These are phyloP conservation scores for Monosporozyma yasuniensis DNA, from an alignment of 805 yeast genomes.

Conservation along the genomic window DNA sequence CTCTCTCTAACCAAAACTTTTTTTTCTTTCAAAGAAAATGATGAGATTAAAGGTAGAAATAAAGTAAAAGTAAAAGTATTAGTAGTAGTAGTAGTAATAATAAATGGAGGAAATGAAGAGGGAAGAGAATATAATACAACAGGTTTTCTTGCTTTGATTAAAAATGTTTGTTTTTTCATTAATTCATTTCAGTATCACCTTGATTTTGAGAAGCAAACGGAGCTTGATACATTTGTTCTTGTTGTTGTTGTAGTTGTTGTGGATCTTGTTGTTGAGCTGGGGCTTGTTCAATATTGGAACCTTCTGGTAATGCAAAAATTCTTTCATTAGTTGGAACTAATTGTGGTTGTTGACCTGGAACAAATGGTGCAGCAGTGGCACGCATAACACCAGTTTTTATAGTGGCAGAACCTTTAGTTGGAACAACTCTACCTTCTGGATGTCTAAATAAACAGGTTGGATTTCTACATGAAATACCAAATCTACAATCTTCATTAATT, in stretches of 20 bases:
- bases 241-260: conserved; percentile 9
- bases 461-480: conserved; percentile 67
- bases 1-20: no score
- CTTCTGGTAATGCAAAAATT: conserved; percentile 70
- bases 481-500: conserved; percentile 67
- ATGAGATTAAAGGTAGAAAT: not conserved
- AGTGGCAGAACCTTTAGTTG: conserved; percentile 14
- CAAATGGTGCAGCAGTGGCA: conserved; percentile 19
- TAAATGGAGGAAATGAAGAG: no score
- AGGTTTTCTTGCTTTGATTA: not conserved
- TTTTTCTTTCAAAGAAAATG: not conserved
- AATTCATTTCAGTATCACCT: conserved; percentile 23
- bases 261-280: conserved; percentile 32
- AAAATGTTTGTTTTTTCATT: not conserved
- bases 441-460: conserved; percentile 64
- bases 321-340: conserved; percentile 43
- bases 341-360: conserved; percentile 8
- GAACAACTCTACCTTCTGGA: conserved; percentile 60
- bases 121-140: not conserved
- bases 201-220: conserved; percentile 18
- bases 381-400: conserved; percentile 5
- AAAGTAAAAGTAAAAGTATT: not conserved
- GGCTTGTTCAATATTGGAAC: conserved; percentile 61
- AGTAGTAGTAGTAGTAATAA: not conserved
- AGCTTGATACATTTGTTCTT: conserved; percentile 19